Percentiles rank a stretch among this genome's conserved stretches.
Conservation (phyloP, 129 eudicot species). For the Saussurea involucrata region DNA sequence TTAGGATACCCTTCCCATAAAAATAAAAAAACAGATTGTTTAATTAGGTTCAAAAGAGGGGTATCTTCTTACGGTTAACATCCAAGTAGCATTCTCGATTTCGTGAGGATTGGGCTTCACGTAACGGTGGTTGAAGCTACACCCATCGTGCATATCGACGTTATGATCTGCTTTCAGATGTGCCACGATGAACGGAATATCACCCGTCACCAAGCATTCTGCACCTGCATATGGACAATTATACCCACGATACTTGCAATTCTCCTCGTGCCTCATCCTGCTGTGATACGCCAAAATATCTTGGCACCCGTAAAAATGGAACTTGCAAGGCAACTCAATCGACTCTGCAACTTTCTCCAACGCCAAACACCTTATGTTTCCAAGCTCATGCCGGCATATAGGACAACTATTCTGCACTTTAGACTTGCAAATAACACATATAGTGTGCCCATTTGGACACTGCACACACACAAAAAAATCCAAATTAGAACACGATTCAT, state of each 20-base stretch:
- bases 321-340: slow-evolving; percentile 57
- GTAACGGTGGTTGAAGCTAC: slow-evolving; percentile 56
- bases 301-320: slow-evolving; percentile 50
- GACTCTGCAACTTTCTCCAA: slow-evolving; percentile 62
- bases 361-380: slow-evolving; percentile 65
- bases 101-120: slow-evolving; percentile 58
- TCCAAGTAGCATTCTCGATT: slow-evolving; percentile 68
- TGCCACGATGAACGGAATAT: slow-evolving; percentile 46
- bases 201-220: slow-evolving; percentile 50
- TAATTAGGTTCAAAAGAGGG: not conserved
- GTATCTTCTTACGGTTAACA: slow-evolving; percentile 45
- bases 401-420: slow-evolving; percentile 56
- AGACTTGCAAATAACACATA: slow-evolving; percentile 48
- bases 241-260: slow-evolving; percentile 54
- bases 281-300: slow-evolving; percentile 43
- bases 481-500: not conserved
- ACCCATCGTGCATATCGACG: slow-evolving; percentile 63
- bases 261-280: slow-evolving; percentile 46
- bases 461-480: not conserved
- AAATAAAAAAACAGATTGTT: not conserved
- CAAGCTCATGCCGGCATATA: slow-evolving; percentile 51
- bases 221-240: slow-evolving; percentile 67
- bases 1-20: no score
- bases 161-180: slow-evolving; percentile 52
- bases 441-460: slow-evolving; percentile 70